Evolutionary conservation across 805 yeast species (phyloP), one percentile per base, ranked within the genome.

Genomic region (Starmera dryadoides): DNA sequence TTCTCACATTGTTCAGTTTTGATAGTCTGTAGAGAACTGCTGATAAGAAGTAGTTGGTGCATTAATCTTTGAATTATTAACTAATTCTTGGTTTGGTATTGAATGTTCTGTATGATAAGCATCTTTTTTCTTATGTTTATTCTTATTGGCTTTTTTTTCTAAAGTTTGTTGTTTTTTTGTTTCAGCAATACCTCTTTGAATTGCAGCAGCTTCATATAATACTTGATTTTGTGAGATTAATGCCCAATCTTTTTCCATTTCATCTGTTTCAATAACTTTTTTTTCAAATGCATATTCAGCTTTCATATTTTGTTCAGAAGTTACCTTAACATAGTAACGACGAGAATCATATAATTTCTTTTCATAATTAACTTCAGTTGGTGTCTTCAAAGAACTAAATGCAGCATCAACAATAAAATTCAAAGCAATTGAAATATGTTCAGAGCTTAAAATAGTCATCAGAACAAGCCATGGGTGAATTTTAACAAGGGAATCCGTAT

Each of bases 401-500:
- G 69, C 30, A 41, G 62, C 58, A 32, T 56, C 45, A 20, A 69
- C 57, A 2, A 68, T 47, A 38, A 57, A 56, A 48, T 59, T 64
- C 31, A 65, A 40, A 12, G 60, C 48, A 39, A 79, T 64, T 47
- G 73, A 76, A 10, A 63, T 41, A 55, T 81, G 84, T 58, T 81
- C 87, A 32, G 75, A 57, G 12, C 66, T 35, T 28, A 81, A 61
- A 26, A 79, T 71, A 10, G 68, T 57, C 12, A 63, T 42, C 11
- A 75, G 59, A 37, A 77, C 58, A 18, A 51, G 42, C 61, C 65
- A 56, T 4, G 64, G 58, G 5, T 62, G 41, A 12, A 56, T 53
- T 2, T 44, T 47, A 10, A 66, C 62, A 2, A 56, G 46, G 4
- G 55, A 44, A 6, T 42, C 34, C 15, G 45, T 18, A 19, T 43